Evolutionary conservation across 192 early-diverging fungal species (phyloP).

Genomic region (Umbelopsis sp.): DNA sequence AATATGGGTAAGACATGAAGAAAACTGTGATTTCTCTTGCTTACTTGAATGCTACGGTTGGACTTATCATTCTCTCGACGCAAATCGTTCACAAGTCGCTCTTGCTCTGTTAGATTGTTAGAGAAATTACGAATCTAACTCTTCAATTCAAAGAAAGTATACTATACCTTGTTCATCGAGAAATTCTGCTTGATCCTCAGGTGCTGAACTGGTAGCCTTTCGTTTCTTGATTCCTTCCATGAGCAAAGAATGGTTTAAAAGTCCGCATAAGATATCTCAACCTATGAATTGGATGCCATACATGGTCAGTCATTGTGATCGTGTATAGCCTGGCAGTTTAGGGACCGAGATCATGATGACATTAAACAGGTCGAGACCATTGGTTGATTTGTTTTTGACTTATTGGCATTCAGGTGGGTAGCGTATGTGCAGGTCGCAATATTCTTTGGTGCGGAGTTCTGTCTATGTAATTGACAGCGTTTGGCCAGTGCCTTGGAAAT

Average conservation of each 20-base stretch:
- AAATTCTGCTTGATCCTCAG: slow-evolving; percentile 14
- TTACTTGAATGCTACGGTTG: slow-evolving; percentile 19
- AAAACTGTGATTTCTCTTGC: neutral
- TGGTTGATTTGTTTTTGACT: too few species aligned
- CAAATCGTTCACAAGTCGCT: slow-evolving; percentile 4
- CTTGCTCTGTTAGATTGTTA: neutral
- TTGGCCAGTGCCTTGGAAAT: neutral
- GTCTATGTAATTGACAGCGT: neutral
- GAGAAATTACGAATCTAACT: neutral
- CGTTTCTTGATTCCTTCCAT: slow-evolving; percentile 18
- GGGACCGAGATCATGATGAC: neutral
- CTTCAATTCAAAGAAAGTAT: too few species aligned
- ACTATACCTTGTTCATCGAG: slow-evolving; percentile 20
- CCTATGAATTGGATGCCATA: too few species aligned
- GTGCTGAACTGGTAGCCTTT: neutral
- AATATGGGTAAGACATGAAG: neutral
- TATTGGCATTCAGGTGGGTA: neutral
- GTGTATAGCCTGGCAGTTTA: too few species aligned
- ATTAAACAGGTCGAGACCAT: too few species aligned
- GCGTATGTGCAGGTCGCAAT: neutral
- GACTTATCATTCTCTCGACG: slow-evolving; percentile 21
- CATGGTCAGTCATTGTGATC: too few species aligned
- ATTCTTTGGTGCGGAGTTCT: neutral
- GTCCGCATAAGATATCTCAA: neutral
- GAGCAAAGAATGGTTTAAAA: slow-evolving; percentile 1